Conservation (phyloP, 306 rosid genomes). For the Dryas drummondii region DNA sequence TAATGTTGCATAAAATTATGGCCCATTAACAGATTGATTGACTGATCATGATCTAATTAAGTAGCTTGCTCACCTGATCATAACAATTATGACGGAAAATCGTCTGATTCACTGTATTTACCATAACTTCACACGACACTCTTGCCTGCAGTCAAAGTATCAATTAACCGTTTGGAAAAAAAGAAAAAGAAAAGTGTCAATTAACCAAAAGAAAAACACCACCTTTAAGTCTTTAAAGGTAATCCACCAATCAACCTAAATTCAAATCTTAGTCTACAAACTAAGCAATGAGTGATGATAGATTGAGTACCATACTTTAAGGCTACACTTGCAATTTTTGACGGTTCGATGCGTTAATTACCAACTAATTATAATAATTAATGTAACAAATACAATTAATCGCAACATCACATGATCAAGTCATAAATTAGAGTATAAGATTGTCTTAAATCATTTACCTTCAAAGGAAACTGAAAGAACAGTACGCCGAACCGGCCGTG, state of each 20-base stretch:
- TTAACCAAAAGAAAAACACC: neutral
- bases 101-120: constrained; percentile 52
- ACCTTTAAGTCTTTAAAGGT: neutral
- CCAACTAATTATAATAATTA: neutral
- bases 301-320: too few species aligned
- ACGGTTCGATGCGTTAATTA: neutral
- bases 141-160: constrained; percentile 41
- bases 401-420: too few species aligned
- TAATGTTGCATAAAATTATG: too few species aligned
- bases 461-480: constrained; percentile 49
- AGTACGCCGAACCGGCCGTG: constrained; percentile 51
- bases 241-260: neutral
- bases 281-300: neutral
- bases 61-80: constrained; percentile 8
- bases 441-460: constrained; percentile 34
- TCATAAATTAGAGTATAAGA: too few species aligned
- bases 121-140: constrained; percentile 54
- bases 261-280: neutral
- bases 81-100: constrained; percentile 53
- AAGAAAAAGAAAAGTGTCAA: neutral
- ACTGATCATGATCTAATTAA: too few species aligned
- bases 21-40: too few species aligned
- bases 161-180: too few species aligned
- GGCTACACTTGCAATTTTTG: too few species aligned
- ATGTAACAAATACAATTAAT: neutral